Evolutionary conservation across 2,329 filamentous ascomycete genomes (phyloP).

Genomic region (Aspergillus ustus): DNA sequence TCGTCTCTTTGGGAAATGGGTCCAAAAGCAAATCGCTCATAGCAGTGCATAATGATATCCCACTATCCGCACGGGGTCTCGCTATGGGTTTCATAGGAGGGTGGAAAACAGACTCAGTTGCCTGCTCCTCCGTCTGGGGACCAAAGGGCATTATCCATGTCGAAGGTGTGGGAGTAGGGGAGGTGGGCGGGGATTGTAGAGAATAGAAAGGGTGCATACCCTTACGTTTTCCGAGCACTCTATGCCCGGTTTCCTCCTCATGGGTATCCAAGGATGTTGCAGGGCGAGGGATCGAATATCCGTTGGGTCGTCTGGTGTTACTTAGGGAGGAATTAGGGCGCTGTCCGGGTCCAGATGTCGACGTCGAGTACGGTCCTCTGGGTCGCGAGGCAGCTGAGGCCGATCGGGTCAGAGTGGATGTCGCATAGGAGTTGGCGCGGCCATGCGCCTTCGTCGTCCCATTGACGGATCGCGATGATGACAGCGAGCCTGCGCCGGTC

Average conservation of each 20-base stretch:
- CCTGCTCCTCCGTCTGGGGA: conserved; percentile 10
- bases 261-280: conserved; percentile 49
- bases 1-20: conserved; percentile 16
- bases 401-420: conserved; percentile 43
- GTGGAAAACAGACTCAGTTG: conserved; percentile 3
- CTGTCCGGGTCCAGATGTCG: conserved; percentile 59
- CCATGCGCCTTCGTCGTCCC: conserved; percentile 49
- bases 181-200: conserved; percentile 30
- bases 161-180: conserved; percentile 9
- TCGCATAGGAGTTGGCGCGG: conserved; percentile 41
- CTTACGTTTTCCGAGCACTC: conserved; percentile 53
- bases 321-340: conserved; percentile 57
- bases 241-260: conserved; percentile 40
- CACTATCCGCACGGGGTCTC: conserved; percentile 2
- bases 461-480: conserved; percentile 38
- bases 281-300: conserved; percentile 46
- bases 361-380: conserved; percentile 58
- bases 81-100: neutral
- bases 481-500: conserved; percentile 28
- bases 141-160: conserved; percentile 15
- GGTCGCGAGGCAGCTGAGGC: conserved; percentile 51
- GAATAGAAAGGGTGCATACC: conserved; percentile 53
- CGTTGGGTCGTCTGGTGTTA: conserved; percentile 55
- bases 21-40: conserved; percentile 15
- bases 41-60: conserved; percentile 10